Conservation (phyloP, 2,329 filamentous ascomycete species). For the Fusarium bactridioides region DNA sequence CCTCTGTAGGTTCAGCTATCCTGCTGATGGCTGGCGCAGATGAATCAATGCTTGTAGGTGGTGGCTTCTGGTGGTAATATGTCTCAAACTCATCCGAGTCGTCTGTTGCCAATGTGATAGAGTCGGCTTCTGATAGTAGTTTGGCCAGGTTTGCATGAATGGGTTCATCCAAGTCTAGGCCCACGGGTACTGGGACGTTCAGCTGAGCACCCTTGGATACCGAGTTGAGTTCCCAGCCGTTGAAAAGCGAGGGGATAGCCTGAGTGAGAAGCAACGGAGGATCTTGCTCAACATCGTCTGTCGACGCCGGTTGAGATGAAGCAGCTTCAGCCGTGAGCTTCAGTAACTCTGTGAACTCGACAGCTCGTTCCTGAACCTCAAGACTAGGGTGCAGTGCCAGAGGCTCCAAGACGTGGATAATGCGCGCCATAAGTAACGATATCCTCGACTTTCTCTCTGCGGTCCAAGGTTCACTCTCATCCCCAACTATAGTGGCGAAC, state of each 20-base stretch:
- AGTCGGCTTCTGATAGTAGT: slow-evolving; percentile 69
- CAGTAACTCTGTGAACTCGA: slow-evolving; percentile 90
- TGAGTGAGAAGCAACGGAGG: slow-evolving; percentile 87
- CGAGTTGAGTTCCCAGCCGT: slow-evolving; percentile 88
- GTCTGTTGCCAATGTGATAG: slow-evolving; percentile 56
- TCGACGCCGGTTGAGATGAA: slow-evolving; percentile 68
- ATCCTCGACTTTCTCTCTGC: slow-evolving; percentile 76
- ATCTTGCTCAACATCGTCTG: slow-evolving; percentile 64
- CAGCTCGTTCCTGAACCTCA: slow-evolving; percentile 93
- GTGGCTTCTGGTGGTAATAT: slow-evolving; percentile 68
- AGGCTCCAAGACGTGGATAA: slow-evolving; percentile 83
- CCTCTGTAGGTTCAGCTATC: slow-evolving; percentile 60
- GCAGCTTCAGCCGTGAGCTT: slow-evolving; percentile 86
- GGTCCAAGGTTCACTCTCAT: slow-evolving; percentile 73
- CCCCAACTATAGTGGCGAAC: slow-evolving; percentile 75
- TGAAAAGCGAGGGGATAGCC: slow-evolving; percentile 87
- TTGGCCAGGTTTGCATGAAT: slow-evolving; percentile 78
- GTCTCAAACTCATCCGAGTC: slow-evolving; percentile 72
- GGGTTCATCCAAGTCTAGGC: slow-evolving; percentile 79
- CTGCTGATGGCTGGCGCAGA: slow-evolving; percentile 62
- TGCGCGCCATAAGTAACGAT: slow-evolving; percentile 79
- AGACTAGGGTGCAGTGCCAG: slow-evolving; percentile 83
- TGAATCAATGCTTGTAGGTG: slow-evolving; percentile 60
- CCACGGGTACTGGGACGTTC: slow-evolving; percentile 82
- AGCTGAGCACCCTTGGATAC: slow-evolving; percentile 83